A percentile compares a stretch with the other conserved stretches of the same genome.
Conservation (phyloP, 192 early-diverging fungal genomes). For the Allomyces macrogynus region DNA sequence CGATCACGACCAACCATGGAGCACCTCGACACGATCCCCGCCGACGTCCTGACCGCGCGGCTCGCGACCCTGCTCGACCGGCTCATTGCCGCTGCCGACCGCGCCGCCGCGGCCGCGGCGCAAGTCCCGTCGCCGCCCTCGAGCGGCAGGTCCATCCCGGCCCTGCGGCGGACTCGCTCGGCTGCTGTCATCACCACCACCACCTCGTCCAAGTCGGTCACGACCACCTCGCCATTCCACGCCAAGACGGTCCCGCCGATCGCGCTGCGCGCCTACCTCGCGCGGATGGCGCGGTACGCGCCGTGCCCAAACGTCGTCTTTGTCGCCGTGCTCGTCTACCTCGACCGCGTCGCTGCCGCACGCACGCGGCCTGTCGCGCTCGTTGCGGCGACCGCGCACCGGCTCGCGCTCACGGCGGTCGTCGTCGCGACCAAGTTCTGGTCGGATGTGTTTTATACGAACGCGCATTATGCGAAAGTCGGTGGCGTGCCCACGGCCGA, state of each 20-base stretch:
- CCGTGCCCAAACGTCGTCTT: constrained; percentile 44
- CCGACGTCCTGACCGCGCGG: too few species aligned
- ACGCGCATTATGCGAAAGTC: constrained; percentile 51
- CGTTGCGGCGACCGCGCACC: constrained; percentile 47
- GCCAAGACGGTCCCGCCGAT: constrained; percentile 45
- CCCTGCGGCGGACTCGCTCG: too few species aligned
- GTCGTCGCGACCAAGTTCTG: constrained; percentile 54
- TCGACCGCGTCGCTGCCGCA: constrained; percentile 36
- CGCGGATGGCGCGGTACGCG: constrained; percentile 44
- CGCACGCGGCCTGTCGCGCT: constrained; percentile 29
- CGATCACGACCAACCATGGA: too few species aligned
- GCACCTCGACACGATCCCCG: too few species aligned
- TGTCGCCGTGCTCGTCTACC: constrained; percentile 47
- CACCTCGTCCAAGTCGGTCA: too few species aligned
- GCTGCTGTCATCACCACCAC: too few species aligned
- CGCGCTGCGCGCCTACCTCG: constrained; percentile 37
- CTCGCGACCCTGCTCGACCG: too few species aligned
- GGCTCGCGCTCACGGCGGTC: constrained; percentile 44
- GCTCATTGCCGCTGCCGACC: too few species aligned
- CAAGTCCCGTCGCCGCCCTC: too few species aligned
- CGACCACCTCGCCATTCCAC: constrained; percentile 22
- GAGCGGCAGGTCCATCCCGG: too few species aligned
- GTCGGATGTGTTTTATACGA: constrained; percentile 53
- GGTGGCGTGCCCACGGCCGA: constrained; percentile 48
- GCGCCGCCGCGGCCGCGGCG: too few species aligned